Conservation (phyloP, 2,329 filamentous ascomycete genomes). For the Colletotrichum tropicale region DNA sequence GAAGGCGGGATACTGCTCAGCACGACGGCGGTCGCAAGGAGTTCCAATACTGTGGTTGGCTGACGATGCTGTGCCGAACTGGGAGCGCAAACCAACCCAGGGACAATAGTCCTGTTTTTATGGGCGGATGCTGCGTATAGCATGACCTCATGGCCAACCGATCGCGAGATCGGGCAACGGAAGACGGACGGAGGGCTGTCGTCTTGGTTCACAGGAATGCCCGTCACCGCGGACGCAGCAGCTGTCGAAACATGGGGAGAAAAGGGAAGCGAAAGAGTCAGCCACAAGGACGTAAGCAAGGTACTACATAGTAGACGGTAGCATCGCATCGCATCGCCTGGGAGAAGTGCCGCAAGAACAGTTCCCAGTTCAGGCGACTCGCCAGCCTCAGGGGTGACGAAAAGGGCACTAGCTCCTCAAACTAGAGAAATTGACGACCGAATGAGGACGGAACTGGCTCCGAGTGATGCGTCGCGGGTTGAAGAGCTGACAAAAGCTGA, state of each 20-base stretch:
- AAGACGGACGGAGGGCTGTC: not conserved
- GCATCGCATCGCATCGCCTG: not conserved
- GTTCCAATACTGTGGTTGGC: not conserved
- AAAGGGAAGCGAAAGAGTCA: not conserved
- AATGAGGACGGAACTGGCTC: slow-evolving; percentile 18
- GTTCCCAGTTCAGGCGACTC: slow-evolving; percentile 11
- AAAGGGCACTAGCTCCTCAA: slow-evolving; percentile 1
- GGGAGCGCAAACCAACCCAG: not conserved
- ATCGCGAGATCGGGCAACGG: not conserved
- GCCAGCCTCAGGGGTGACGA: slow-evolving; percentile 12
- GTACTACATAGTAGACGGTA: not conserved
- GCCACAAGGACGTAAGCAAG: not conserved
- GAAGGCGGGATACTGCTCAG: not conserved
- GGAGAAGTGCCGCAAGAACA: slow-evolving; percentile 1
- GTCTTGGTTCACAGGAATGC: not conserved
- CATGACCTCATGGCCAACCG: not conserved
- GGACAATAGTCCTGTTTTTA: not conserved
- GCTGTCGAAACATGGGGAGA: not conserved
- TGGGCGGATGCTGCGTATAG: not conserved
- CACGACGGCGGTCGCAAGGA: not conserved
- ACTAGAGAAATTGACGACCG: slow-evolving; percentile 3
- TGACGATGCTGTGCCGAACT: not conserved
- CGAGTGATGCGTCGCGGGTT: not conserved
- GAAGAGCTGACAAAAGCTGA: slow-evolving; percentile 3
- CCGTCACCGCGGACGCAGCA: not conserved